Conservation (phyloP, 2,329 filamentous ascomycete species). For the Cordyceps tenuipes region DNA sequence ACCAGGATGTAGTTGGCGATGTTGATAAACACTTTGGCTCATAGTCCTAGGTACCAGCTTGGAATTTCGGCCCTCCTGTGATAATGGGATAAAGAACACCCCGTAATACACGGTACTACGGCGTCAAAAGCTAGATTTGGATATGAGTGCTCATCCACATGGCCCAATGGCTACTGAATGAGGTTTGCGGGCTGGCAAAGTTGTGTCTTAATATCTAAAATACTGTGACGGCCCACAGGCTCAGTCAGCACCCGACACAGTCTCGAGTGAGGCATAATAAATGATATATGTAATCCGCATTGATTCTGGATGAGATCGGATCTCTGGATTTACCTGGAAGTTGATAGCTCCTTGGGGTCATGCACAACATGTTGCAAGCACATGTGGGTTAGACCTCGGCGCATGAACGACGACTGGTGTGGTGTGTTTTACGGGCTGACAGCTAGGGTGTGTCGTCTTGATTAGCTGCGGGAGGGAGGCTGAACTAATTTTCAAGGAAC, state of each 20-base stretch:
- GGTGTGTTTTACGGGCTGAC: slow-evolving; percentile 8
- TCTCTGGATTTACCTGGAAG: not conserved
- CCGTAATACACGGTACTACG: no score
- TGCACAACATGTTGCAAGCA: not conserved
- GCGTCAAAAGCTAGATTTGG: no score
- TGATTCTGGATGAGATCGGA: not conserved
- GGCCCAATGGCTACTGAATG: no score
- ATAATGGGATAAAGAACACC: no score
- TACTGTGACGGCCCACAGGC: not conserved
- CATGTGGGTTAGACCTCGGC: not conserved
- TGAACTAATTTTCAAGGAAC: not conserved
- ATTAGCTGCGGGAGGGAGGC: not conserved
- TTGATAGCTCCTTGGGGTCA: not conserved
- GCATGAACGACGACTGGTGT: not conserved
- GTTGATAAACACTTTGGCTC: no score
- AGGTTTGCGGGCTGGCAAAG: no score
- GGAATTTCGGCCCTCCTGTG: no score
- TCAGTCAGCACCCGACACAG: not conserved
- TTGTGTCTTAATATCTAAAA: no score
- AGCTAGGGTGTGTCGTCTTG: not conserved
- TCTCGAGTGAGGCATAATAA: no score
- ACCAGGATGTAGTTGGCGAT: no score
- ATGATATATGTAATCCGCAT: not conserved
- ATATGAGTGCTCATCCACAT: no score
- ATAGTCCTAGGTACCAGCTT: no score